Evolutionary conservation across 345 rosid species (phyloP).

Genomic region (Melaleuca quinquenervia): DNA sequence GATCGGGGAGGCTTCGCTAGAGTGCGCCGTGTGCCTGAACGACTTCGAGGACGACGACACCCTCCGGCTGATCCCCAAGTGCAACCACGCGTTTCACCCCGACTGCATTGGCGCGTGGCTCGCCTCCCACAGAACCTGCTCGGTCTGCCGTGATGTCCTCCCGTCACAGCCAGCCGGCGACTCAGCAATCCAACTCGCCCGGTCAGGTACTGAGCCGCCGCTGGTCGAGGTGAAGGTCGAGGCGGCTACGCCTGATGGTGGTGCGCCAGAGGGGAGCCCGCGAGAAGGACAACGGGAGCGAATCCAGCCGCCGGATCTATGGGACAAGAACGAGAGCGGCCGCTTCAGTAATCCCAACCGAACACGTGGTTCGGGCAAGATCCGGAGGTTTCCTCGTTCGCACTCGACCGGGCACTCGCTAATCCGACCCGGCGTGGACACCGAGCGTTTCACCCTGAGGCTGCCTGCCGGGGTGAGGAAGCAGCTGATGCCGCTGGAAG

Average conservation of each 20-base stretch:
- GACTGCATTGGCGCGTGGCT: constrained; percentile 87
- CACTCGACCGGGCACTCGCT: background rate
- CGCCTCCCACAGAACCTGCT: constrained; percentile 69
- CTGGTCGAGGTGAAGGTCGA: constrained; percentile 20
- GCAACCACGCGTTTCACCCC: constrained; percentile 78
- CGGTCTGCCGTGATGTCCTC: constrained; percentile 79
- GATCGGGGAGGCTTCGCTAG: constrained; percentile 30
- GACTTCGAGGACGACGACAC: constrained; percentile 23
- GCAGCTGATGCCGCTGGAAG: constrained; percentile 35
- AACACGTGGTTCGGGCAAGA: no score
- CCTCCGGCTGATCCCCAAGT: constrained; percentile 76
- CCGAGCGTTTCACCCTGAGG: background rate
- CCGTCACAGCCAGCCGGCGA: constrained; percentile 16
- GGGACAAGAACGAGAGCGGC: constrained; percentile 26
- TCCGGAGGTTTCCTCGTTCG: no score
- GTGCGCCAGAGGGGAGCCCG: constrained; percentile 69
- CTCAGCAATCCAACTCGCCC: background rate
- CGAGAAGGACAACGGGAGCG: constrained; percentile 55
- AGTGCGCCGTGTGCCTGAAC: constrained; percentile 46
- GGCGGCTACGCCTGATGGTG: constrained; percentile 21
- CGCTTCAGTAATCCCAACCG: background rate
- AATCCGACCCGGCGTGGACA: background rate
- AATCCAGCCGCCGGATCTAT: constrained; percentile 58
- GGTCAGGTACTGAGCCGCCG: constrained; percentile 1
- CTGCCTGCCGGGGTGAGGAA: constrained; percentile 3